Evolutionary conservation across 2,329 filamentous ascomycete species (phyloP).

Genomic region (Podosphaera aphanis): DNA sequence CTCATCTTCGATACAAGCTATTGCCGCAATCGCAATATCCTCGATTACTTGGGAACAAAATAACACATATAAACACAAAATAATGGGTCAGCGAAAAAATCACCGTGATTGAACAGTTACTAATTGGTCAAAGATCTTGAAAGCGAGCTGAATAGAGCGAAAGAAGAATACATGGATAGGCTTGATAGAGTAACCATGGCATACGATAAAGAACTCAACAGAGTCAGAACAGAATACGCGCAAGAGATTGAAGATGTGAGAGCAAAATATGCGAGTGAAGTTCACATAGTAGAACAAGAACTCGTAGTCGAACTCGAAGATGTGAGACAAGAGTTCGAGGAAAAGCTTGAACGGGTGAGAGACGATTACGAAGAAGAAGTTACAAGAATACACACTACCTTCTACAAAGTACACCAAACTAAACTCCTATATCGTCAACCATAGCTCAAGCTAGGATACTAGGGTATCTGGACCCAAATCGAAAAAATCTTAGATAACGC

Average conservation of each 20-base stretch:
- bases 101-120: not conserved
- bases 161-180: not conserved
- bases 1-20: not conserved
- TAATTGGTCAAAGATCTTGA: not conserved
- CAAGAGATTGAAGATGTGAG: not conserved
- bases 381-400: not conserved
- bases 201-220: not conserved
- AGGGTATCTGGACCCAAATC: too few relatives aligned
- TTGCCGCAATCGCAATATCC: not conserved
- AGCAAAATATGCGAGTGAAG: not conserved
- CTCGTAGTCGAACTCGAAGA: not conserved
- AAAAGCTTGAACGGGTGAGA: not conserved
- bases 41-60: not conserved
- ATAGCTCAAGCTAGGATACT: too few relatives aligned
- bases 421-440: too few relatives aligned
- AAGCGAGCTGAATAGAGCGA: not conserved
- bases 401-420: too few relatives aligned
- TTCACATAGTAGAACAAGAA: not conserved
- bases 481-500: too few relatives aligned
- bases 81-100: not conserved
- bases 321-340: not conserved
- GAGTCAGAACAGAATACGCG: not conserved
- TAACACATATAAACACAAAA: not conserved
- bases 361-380: not conserved
- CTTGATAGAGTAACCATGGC: not conserved